Conservation (phyloP, 2,329 filamentous ascomycete genomes). For the Aspergillus sp. region DNA sequence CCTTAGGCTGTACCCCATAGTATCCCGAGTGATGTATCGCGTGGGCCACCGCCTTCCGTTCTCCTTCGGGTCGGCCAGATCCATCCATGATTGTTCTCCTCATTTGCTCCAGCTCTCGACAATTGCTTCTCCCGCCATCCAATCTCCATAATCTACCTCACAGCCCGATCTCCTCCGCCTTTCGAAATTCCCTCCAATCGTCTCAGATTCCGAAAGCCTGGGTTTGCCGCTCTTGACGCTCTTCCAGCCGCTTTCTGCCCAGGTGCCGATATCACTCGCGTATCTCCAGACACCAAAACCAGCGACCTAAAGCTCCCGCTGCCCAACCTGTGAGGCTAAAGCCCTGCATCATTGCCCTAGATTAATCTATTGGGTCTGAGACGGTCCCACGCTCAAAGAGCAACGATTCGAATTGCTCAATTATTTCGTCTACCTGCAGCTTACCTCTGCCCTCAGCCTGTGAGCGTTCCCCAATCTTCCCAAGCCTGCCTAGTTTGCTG, state of each 20-base stretch:
- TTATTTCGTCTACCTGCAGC: constrained; percentile 21
- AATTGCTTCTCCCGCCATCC: neutral
- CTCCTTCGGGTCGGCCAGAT: neutral
- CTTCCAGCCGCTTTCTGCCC: constrained; percentile 12
- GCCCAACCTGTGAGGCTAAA: constrained; percentile 48
- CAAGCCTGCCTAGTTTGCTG: constrained; percentile 22
- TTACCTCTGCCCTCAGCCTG: constrained; percentile 17
- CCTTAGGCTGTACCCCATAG: no score
- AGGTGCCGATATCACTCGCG: constrained; percentile 4
- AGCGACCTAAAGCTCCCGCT: constrained; percentile 26
- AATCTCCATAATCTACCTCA: neutral
- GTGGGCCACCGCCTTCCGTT: constrained; percentile 12
- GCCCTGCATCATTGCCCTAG: constrained; percentile 24
- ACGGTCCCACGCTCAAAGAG: constrained; percentile 2
- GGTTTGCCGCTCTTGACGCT: constrained; percentile 23
- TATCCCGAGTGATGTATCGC: neutral
- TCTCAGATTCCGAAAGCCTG: constrained; percentile 9
- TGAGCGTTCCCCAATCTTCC: constrained; percentile 24
- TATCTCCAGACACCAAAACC: constrained; percentile 11
- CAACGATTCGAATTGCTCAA: constrained; percentile 14
- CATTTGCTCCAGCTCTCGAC: neutral
- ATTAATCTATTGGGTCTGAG: constrained; percentile 26
- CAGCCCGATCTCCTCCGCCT: neutral
- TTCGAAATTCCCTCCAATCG: constrained; percentile 3
- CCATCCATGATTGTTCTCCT: neutral